A percentile compares a stretch with the other conserved stretches of the same genome.
Evolutionary conservation across 176 grass and related monocot species (phyloP).

Genomic region (Elaeis guineensis): DNA sequence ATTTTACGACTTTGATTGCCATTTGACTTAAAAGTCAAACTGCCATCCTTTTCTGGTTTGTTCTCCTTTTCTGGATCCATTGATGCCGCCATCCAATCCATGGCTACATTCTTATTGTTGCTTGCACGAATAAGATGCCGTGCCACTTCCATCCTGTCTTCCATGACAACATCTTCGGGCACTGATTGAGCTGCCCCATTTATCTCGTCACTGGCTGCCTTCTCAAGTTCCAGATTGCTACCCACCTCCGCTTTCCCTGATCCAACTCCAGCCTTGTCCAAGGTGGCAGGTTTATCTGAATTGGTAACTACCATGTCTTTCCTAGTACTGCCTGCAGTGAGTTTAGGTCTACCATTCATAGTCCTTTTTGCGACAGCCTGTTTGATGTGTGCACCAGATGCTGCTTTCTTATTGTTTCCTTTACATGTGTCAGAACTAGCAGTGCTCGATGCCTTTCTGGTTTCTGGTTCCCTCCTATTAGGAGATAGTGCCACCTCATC

Average conservation of each 20-base stretch:
- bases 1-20: slow-evolving; percentile 3
- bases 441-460: slow-evolving; percentile 11
- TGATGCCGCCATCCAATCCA: slow-evolving; percentile 19
- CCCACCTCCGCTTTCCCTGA: slow-evolving; percentile 7
- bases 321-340: background rate
- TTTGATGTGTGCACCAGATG: slow-evolving; percentile 17
- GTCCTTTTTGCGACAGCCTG: slow-evolving; percentile 67
- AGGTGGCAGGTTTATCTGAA: background rate
- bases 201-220: background rate
- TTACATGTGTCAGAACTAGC: slow-evolving; percentile 20
- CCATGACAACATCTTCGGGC: background rate
- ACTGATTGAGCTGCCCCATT: background rate
- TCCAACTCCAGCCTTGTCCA: slow-evolving; percentile 3
- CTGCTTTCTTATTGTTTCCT: slow-evolving; percentile 14
- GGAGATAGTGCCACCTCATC: slow-evolving; percentile 30
- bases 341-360: slow-evolving; percentile 21
- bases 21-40: slow-evolving; percentile 24
- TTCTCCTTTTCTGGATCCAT: slow-evolving; percentile 59
- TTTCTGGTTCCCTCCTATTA: slow-evolving; percentile 20
- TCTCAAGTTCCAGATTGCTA: no score
- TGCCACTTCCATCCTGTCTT: slow-evolving; percentile 20
- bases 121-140: slow-evolving; percentile 22
- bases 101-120: slow-evolving; percentile 33
- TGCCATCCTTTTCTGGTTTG: slow-evolving; percentile 12
- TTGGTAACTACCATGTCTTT: background rate